Base-by-base conservation (phyloP, 2,329 filamentous ascomycete genomes). In the Stachybotrys echinatus region DNA sequence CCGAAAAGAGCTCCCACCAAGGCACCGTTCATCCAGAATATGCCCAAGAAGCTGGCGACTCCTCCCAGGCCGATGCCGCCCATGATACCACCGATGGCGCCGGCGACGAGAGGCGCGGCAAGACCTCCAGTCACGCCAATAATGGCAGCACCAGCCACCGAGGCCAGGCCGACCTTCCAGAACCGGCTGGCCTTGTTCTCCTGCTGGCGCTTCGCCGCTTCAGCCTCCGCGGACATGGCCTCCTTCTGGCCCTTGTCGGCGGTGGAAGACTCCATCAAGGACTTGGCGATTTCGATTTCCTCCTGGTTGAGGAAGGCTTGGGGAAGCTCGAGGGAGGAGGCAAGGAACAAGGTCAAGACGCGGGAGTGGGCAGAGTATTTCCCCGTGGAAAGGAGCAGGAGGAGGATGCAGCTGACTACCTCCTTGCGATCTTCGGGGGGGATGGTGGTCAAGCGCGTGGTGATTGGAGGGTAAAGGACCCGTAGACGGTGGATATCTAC, bases 121-220 rank as follows among this genome's bases (percentile, higher is more conserved):
- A 96, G 75, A 2, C 92, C 92, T 18, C 92, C 92, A 0, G 91
- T 96, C 4, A 96, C 81, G 6, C 92, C 92, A n/a, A 96, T 92
- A 2, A 96, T 74, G 0, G 88, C 89, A 2, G 92, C 92, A 12
- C 92, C 92, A 0, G 89, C 91, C 0, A 95, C 89, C 8, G 88
- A 89, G 0, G 92, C 92, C 22, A 96, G 75, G 0, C 92, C 90
- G 19, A 96, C 90, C 65, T 96, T 96, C 89, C 89, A 95, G 65
- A 87, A 87, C 8, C 91, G 76, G 19, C 81, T 76, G 8, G 79
- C 71, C 57, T 88, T 83, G 49, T 87, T 88, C 52, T 88, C 80
- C 54, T 92, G 84, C 14, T 79, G 79, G 48, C 86, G 83, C 63
- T 87, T 88, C 61, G 87, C 81, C 0, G 84, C 84, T 64, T 94